A percentile compares a stretch with the other conserved stretches of the same genome.
These are phyloP conservation scores for Geotrichum klebahnii DNA, from an alignment of 1,139 yeast genomes.

Conservation along the genomic window DNA sequence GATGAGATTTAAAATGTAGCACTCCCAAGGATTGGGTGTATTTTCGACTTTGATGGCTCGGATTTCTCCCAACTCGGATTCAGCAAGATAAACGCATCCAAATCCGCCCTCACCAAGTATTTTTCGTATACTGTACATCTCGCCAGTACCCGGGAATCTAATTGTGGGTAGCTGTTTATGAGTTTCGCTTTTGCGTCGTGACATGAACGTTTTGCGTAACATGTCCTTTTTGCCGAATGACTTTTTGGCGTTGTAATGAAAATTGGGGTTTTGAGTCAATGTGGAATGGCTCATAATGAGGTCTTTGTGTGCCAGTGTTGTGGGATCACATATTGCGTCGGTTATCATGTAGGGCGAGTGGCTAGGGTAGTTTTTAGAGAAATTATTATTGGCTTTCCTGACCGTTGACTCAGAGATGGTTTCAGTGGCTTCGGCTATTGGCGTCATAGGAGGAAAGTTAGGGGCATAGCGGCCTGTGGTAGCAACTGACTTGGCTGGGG, in stretches of 20 bases:
- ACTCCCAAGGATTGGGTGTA: conserved; percentile 79
- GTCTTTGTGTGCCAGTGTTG: conserved; percentile 21
- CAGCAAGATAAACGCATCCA: conserved; percentile 74
- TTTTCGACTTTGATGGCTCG: conserved; percentile 68
- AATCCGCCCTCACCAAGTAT: conserved; percentile 77
- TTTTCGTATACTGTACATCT: conserved; percentile 49
- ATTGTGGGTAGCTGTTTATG: conserved; percentile 18
- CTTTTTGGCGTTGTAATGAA: conserved; percentile 16
- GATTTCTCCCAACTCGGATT: conserved; percentile 44
- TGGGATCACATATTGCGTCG: conserved; percentile 19
- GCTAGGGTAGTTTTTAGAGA: conserved; percentile 10
- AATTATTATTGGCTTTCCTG: conserved; percentile 14
- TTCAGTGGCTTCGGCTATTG: conserved; percentile 38
- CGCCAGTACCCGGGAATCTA: conserved; percentile 25
- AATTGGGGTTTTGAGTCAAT: background rate
- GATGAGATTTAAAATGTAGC: conserved; percentile 60
- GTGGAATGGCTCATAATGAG: conserved; percentile 17
- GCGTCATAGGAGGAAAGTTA: conserved; percentile 32
- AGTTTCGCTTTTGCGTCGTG: conserved; percentile 26
- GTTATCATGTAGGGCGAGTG: conserved; percentile 3
- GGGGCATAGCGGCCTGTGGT: conserved; percentile 11
- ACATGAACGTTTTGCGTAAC: conserved; percentile 31
- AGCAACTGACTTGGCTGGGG: conserved; percentile 6
- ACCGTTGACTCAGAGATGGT: conserved; percentile 24
- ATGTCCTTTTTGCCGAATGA: conserved; percentile 35